Conservation (phyloP, 805 yeast species). For the Kluyveromyces lactis region DNA sequence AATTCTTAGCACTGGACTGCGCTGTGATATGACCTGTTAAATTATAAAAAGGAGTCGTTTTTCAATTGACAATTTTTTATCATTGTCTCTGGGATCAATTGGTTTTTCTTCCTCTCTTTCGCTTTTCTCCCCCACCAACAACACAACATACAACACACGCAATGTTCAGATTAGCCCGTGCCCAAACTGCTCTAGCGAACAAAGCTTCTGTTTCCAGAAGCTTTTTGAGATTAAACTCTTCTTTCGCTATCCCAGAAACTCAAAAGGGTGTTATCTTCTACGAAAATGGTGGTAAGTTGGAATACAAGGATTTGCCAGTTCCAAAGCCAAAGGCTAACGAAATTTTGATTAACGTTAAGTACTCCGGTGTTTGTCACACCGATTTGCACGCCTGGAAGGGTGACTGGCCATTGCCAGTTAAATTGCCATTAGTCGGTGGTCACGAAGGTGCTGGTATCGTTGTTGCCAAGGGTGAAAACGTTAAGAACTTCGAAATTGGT, state of each 20-base stretch:
- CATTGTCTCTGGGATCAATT: too few species aligned
- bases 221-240: slow-evolving; percentile 15
- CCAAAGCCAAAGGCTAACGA: slow-evolving; percentile 52
- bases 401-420: slow-evolving; percentile 53
- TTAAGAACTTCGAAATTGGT: slow-evolving; percentile 47
- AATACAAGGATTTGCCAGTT: slow-evolving; percentile 46
- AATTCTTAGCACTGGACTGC: too few species aligned
- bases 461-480: slow-evolving; percentile 50
- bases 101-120: too few species aligned
- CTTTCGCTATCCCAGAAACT: slow-evolving; percentile 34
- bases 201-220: neutral
- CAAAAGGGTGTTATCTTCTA: slow-evolving; percentile 49
- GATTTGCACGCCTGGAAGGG: slow-evolving; percentile 64
- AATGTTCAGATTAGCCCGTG: slow-evolving; percentile 3
- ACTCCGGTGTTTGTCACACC: slow-evolving; percentile 61
- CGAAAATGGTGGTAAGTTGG: slow-evolving; percentile 39
- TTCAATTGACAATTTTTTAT: too few species aligned
- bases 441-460: slow-evolving; percentile 65
- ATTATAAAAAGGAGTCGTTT: too few species aligned
- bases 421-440: slow-evolving; percentile 56
- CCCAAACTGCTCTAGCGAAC: neutral
- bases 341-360: slow-evolving; percentile 47
- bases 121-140: too few species aligned
- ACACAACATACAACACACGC: too few species aligned
- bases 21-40: too few species aligned